phyloP scores from a whole-genome alignment of 805 yeast genomes.

The Dipodascus albidus region DNA sequence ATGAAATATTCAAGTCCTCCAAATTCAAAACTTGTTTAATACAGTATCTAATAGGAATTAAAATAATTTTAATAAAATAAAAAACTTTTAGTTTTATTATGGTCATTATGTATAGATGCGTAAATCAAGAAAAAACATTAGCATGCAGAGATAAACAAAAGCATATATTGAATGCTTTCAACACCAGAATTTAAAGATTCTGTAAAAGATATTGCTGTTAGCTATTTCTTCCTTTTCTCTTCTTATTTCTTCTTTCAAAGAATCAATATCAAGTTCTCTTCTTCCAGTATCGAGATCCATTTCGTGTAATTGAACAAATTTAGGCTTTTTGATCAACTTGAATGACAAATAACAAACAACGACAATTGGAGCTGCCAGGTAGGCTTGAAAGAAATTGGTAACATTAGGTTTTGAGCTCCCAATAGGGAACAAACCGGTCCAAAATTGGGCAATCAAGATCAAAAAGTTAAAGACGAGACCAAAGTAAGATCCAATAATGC shows the following conservation, averaged over 20 bases:
- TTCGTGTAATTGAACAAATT: slow-evolving; percentile 35
- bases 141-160: not conserved
- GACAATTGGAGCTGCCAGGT: slow-evolving; percentile 35
- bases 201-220: slow-evolving; percentile 37
- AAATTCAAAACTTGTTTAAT: too few relatives aligned
- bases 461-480: slow-evolving; percentile 48
- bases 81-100: too few relatives aligned
- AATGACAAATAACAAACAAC: slow-evolving; percentile 35
- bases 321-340: slow-evolving; percentile 36
- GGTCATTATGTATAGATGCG: too few relatives aligned
- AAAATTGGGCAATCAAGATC: slow-evolving; percentile 66
- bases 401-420: slow-evolving; percentile 27
- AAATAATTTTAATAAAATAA: too few relatives aligned
- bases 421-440: slow-evolving; percentile 70
- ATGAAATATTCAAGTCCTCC: too few relatives aligned
- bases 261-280: slow-evolving; percentile 43
- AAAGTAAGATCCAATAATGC: slow-evolving; percentile 53
- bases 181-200: slow-evolving; percentile 37
- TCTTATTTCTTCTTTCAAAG: slow-evolving; percentile 38
- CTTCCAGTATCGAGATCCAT: slow-evolving; percentile 55
- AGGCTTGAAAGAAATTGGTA: slow-evolving; percentile 35
- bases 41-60: too few relatives aligned
- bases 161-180: slow-evolving; percentile 22
- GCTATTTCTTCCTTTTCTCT: slow-evolving; percentile 36
- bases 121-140: too few relatives aligned